Evolutionary conservation across 805 yeast genomes (phyloP), one percentile per base, ranked within the genome.

Genomic region (Gaillardinia entomophila): DNA sequence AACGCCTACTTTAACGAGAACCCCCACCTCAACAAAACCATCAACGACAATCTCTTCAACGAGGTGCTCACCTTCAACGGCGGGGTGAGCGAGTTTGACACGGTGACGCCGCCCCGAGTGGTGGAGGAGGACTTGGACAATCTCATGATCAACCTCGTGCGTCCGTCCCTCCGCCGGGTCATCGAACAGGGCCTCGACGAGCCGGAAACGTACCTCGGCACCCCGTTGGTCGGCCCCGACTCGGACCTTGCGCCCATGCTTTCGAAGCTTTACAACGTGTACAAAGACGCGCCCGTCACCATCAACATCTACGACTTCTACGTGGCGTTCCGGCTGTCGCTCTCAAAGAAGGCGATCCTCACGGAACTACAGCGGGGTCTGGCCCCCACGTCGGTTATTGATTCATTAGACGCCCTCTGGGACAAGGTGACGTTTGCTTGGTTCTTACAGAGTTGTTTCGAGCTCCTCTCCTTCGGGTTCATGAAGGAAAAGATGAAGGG

Each of bases 401-500:
- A 19, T 6, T 19, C 22, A 6, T 14, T 23, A 10, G 68, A 66
- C 4, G 56, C 49, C 1, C 62, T 60, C 6, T 83, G 92, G 87
- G 80, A 79, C 28, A 72, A 75, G 38, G 45, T 79, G 29, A 60
- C 78, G 0, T 62, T 82, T 42, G 73, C 86, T 3, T 75, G 92
- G 75, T 88, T 88, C 50, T 59, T 83, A 38, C 89, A 83, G 43
- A 77, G 78, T 13, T 66, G 89, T 30, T 73, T 73, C 16, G 95
- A 87, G 49, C 62, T 88, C 37, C 74, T 77, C 36, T 60, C 73
- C 40, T 59, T 83, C 34, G 96, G 96, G 0, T 58, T 85, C 29
- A 51, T 86, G 13, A 77, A 77, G 42, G 82, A 79, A 32, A 72
- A 71, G 27, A 60, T 78, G 12, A 78, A 77, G 51, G 73, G 75